Evolutionary conservation across 331 rosid species (phyloP).

Genomic region (Phaseolus coccineus): DNA sequence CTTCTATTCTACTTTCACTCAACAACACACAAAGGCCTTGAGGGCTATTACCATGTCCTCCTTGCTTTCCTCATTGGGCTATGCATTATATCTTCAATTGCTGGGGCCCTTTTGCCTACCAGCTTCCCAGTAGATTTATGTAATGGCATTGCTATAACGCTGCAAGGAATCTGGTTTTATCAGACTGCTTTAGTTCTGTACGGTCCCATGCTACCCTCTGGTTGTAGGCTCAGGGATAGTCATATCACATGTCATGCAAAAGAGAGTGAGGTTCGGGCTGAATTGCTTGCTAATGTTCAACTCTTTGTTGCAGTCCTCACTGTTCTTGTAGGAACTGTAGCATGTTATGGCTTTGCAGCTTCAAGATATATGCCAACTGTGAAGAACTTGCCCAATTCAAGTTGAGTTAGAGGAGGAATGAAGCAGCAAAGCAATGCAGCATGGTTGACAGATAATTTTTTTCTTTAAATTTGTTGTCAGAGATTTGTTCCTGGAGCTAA

Average conservation of each 20-base stretch:
- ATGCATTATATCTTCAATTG: conserved; percentile 63
- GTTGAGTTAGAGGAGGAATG: conserved; percentile 47
- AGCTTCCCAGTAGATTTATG: conserved; percentile 80
- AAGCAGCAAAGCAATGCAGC: neutral
- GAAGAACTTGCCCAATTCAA: conserved; percentile 43
- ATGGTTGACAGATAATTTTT: neutral
- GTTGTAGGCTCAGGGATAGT: conserved; percentile 64
- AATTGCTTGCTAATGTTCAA: conserved; percentile 82
- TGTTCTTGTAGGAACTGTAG: conserved; percentile 65
- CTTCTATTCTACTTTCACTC: conserved; percentile 87
- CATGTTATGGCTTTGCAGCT: conserved; percentile 61
- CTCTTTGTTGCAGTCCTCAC: conserved; percentile 64
- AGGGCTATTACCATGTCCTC: conserved; percentile 83
- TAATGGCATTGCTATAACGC: conserved; percentile 67
- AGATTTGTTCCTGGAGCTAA: neutral
- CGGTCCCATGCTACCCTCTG: conserved; percentile 87
- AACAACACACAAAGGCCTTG: conserved; percentile 81
- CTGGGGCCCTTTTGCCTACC: conserved; percentile 71
- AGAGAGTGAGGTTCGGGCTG: conserved; percentile 73
- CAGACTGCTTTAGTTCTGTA: conserved; percentile 86
- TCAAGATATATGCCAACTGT: conserved; percentile 57
- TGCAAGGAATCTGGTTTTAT: conserved; percentile 94
- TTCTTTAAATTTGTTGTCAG: neutral
- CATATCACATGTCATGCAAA: conserved; percentile 58
- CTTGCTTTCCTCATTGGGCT: conserved; percentile 74